These are phyloP conservation scores for Arthrobotrys pseudoclavata DNA, from an alignment of 2,329 filamentous ascomycete species.

Conservation along the genomic window DNA sequence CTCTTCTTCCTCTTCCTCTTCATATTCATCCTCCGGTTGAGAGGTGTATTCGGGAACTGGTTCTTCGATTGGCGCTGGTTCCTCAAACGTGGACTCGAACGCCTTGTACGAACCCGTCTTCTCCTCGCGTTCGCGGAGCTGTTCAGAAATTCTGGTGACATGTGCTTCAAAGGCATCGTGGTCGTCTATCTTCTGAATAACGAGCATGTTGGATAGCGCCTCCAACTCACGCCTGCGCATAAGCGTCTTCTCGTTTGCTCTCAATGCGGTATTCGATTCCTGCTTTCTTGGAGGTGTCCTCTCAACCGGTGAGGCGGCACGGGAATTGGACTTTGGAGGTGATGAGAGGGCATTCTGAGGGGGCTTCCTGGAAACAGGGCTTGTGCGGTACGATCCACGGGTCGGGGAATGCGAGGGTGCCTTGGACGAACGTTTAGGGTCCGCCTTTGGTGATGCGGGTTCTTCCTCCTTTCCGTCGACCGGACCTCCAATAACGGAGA, in stretches of 20 bases:
- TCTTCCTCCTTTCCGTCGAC: constrained; percentile 49
- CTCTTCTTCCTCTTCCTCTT: constrained; percentile 39
- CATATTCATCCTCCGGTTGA: constrained; percentile 36
- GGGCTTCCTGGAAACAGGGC: constrained; percentile 32
- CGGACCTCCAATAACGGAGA: constrained; percentile 52
- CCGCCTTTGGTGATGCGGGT: constrained; percentile 26
- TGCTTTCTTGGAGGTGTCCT: constrained; percentile 20
- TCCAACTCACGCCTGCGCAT: constrained; percentile 55
- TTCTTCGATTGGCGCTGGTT: constrained; percentile 24
- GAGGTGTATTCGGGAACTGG: constrained; percentile 29
- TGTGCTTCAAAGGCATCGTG: constrained; percentile 48
- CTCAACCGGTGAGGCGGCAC: constrained; percentile 36
- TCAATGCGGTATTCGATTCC: constrained; percentile 35
- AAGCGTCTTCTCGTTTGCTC: constrained; percentile 51
- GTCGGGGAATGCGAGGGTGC: constrained; percentile 21
- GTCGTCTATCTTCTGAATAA: constrained; percentile 46
- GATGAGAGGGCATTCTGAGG: constrained; percentile 14
- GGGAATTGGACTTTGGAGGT: constrained; percentile 17
- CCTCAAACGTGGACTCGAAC: constrained; percentile 44
- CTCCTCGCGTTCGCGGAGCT: constrained; percentile 51
- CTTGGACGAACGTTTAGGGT: constrained; percentile 34
- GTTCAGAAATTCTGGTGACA: constrained; percentile 33
- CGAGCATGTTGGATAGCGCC: constrained; percentile 47
- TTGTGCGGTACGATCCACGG: constrained; percentile 31
- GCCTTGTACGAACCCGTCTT: constrained; percentile 51